Conservation (phyloP, 345 rosid species). For the Gossypium herbaceum region DNA sequence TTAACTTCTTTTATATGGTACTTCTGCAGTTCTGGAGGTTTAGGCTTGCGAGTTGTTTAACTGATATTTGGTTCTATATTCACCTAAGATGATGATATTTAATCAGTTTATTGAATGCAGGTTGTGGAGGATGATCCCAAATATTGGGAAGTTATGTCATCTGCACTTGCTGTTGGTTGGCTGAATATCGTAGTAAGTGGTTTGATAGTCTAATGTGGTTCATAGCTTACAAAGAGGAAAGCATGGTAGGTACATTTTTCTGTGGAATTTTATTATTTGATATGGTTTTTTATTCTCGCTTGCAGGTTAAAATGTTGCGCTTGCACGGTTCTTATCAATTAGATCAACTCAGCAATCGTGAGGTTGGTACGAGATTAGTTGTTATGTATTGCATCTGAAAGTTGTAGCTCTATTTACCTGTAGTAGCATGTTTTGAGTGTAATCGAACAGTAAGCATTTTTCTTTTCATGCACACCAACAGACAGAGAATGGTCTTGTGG, state of each 20-base stretch:
- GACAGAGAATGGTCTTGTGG: constrained; percentile 95
- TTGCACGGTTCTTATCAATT: constrained; percentile 89
- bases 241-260: constrained; percentile 6
- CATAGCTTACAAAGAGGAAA: neutral
- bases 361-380: constrained; percentile 51
- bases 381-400: neutral
- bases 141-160: constrained; percentile 82
- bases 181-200: constrained; percentile 72
- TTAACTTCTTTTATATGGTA: neutral
- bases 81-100: neutral
- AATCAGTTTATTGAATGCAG: constrained; percentile 34
- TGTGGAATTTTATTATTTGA: neutral
- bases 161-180: constrained; percentile 91
- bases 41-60: neutral
- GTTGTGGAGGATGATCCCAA: constrained; percentile 68
- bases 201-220: neutral
- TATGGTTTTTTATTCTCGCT: constrained; percentile 9
- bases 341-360: constrained; percentile 83
- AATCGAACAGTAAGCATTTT: neutral
- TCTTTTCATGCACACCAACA: constrained; percentile 30
- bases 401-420: neutral
- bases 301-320: constrained; percentile 80
- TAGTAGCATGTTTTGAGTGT: neutral
- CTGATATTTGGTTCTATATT: neutral
- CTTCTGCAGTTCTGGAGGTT: neutral